These are phyloP conservation scores for Anaeramoeba ignava DNA, from an alignment of 78 protist genomes.

Conservation along the genomic window DNA sequence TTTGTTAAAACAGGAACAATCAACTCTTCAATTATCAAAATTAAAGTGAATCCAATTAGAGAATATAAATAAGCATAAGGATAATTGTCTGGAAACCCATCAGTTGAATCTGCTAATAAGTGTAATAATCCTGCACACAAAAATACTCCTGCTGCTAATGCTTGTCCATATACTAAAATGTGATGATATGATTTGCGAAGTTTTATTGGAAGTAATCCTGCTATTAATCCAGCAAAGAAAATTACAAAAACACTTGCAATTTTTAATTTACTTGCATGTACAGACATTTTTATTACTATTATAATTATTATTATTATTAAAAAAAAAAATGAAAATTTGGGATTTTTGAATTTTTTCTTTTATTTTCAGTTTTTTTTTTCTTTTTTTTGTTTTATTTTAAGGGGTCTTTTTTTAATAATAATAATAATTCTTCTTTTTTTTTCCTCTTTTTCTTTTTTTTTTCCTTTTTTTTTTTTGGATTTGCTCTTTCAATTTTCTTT, in stretches of 20 bases:
- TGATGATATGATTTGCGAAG: not conserved
- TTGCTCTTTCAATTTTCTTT: too few relatives aligned
- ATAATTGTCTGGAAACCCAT: not conserved
- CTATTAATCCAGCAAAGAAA: not conserved
- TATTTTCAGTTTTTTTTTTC: too few relatives aligned
- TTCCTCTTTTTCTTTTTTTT: too few relatives aligned
- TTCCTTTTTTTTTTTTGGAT: too few relatives aligned
- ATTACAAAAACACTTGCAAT: not conserved
- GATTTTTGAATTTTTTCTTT: too few relatives aligned
- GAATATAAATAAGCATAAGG: not conserved
- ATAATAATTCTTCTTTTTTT: too few relatives aligned
- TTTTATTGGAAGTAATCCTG: not conserved
- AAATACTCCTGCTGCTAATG: not conserved
- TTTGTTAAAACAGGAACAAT: not conserved
- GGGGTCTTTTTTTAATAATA: too few relatives aligned
- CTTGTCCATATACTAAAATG: not conserved
- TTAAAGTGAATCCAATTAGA: not conserved
- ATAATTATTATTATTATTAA: too few relatives aligned
- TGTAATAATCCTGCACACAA: not conserved
- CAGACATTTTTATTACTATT: too few relatives aligned
- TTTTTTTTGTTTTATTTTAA: too few relatives aligned
- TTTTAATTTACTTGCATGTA: too few relatives aligned
- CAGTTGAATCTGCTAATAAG: not conserved
- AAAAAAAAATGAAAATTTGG: too few relatives aligned
- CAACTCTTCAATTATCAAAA: not conserved